phyloP scores from a whole-genome alignment of 768 basidiomycete genomes.

The Leccinellum rugosiceps region DNA sequence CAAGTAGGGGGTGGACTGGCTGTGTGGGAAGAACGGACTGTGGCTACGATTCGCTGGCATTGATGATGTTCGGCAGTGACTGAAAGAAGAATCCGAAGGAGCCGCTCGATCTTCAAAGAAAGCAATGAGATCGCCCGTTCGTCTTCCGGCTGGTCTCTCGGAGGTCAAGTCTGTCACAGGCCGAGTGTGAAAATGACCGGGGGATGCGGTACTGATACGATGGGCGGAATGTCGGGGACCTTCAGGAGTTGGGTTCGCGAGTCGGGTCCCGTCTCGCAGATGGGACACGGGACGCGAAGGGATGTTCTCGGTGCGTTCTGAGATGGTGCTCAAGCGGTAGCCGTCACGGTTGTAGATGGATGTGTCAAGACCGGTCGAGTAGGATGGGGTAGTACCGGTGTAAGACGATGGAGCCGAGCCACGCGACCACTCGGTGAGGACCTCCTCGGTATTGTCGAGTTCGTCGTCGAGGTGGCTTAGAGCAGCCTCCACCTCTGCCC shows the following conservation, averaged over 20 bases:
- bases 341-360: slow-evolving; percentile 41
- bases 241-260: slow-evolving; percentile 42
- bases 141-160: slow-evolving; percentile 45
- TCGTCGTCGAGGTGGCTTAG: slow-evolving; percentile 67
- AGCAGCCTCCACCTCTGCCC: slow-evolving; percentile 61
- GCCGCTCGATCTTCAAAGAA: slow-evolving; percentile 61
- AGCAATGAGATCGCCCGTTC: slow-evolving; percentile 69
- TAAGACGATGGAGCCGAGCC: slow-evolving; percentile 32
- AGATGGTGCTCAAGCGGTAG: slow-evolving; percentile 65
- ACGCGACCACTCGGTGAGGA: slow-evolving; percentile 64
- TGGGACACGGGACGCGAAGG: slow-evolving; percentile 54
- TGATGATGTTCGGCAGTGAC: slow-evolving; percentile 57
- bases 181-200: slow-evolving; percentile 46
- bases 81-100: slow-evolving; percentile 33
- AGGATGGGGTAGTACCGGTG: slow-evolving; percentile 32
- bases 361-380: slow-evolving; percentile 37
- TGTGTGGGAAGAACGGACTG: slow-evolving; percentile 29
- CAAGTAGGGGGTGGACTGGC: slow-evolving; percentile 41
- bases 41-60: slow-evolving; percentile 38
- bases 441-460: slow-evolving; percentile 60
- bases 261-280: slow-evolving; percentile 34
- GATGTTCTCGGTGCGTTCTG: slow-evolving; percentile 72
- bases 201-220: slow-evolving; percentile 36
- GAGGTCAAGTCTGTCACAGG: slow-evolving; percentile 55
- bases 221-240: slow-evolving; percentile 46